A percentile compares a stretch with the other conserved stretches of the same genome.
Evolutionary conservation across 805 yeast species (phyloP).

Genomic region (Wickerhamiella spandovensis): DNA sequence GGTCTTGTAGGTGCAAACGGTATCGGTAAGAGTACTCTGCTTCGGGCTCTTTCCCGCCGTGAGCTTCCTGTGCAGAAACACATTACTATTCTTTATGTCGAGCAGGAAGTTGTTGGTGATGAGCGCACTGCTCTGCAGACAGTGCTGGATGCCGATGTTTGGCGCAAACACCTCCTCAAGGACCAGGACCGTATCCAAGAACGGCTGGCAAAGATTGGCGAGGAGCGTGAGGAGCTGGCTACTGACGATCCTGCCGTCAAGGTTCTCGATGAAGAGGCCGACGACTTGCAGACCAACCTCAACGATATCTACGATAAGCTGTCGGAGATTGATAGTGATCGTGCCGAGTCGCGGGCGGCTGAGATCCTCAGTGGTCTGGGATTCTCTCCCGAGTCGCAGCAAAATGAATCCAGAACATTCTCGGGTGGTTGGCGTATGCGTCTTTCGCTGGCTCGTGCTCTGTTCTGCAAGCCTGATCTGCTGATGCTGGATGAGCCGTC

Average conservation of each 20-base stretch:
- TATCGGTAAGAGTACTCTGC: constrained; percentile 94
- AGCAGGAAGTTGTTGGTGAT: constrained; percentile 92
- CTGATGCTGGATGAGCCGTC: constrained; percentile 95
- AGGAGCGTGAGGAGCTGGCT: constrained; percentile 46
- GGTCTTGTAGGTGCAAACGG: constrained; percentile 99
- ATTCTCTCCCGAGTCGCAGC: constrained; percentile 77
- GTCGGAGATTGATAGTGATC: constrained; percentile 89
- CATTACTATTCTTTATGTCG: constrained; percentile 90
- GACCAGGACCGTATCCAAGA: constrained; percentile 55
- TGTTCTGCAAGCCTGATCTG: constrained; percentile 93
- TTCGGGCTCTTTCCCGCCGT: constrained; percentile 85
- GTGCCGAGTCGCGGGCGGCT: constrained; percentile 96
- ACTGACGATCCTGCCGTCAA: constrained; percentile 38
- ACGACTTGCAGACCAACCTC: constrained; percentile 67
- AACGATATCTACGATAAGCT: constrained; percentile 71
- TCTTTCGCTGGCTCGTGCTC: constrained; percentile 91
- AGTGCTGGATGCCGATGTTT: constrained; percentile 97
- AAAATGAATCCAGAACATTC: constrained; percentile 71
- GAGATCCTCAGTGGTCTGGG: constrained; percentile 87
- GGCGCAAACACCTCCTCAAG: constrained; percentile 79
- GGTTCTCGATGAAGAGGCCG: constrained; percentile 79
- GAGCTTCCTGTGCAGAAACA: constrained; percentile 90
- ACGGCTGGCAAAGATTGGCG: constrained; percentile 63
- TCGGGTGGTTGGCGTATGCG: constrained; percentile 99
- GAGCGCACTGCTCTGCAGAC: constrained; percentile 84